Evolutionary conservation across 169 alveolate genomes (phyloP).

Genomic region (Theileria orientalis): DNA sequence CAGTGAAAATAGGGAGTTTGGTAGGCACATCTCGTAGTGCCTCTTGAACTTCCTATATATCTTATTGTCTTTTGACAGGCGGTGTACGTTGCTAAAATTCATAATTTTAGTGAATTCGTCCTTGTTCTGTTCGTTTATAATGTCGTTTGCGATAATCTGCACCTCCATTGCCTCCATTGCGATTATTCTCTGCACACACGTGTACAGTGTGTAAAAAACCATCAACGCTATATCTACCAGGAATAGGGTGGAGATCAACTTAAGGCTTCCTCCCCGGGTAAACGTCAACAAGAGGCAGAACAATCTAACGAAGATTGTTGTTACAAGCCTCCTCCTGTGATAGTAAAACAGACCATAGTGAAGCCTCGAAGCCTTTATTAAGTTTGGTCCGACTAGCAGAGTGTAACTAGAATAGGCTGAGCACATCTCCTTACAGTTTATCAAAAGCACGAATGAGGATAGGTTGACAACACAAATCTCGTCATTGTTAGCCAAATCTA

Average conservation of each 20-base stretch:
- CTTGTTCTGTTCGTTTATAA: constrained; percentile 21
- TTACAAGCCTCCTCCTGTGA: constrained; percentile 40
- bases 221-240: constrained; percentile 24
- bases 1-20: neutral
- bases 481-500: constrained; percentile 25
- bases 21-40: neutral
- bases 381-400: constrained; percentile 60
- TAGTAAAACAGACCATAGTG: constrained; percentile 23
- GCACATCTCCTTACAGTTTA: constrained; percentile 49
- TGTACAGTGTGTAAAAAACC: constrained; percentile 15
- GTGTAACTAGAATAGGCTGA: constrained; percentile 48
- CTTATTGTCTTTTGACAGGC: neutral
- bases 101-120: neutral
- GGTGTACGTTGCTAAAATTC: neutral
- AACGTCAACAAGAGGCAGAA: constrained; percentile 46
- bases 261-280: constrained; percentile 20
- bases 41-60: neutral
- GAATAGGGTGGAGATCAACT: constrained; percentile 20
- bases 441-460: constrained; percentile 46
- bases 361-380: constrained; percentile 51
- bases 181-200: constrained; percentile 15
- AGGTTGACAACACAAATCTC: constrained; percentile 48
- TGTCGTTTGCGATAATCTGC: constrained; percentile 52
- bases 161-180: constrained; percentile 41
- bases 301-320: constrained; percentile 24